A percentile compares a stretch with the other conserved stretches of the same genome.
Evolutionary conservation across 2,329 filamentous ascomycete species (phyloP).

Genomic region (Botrytis galanthina): DNA sequence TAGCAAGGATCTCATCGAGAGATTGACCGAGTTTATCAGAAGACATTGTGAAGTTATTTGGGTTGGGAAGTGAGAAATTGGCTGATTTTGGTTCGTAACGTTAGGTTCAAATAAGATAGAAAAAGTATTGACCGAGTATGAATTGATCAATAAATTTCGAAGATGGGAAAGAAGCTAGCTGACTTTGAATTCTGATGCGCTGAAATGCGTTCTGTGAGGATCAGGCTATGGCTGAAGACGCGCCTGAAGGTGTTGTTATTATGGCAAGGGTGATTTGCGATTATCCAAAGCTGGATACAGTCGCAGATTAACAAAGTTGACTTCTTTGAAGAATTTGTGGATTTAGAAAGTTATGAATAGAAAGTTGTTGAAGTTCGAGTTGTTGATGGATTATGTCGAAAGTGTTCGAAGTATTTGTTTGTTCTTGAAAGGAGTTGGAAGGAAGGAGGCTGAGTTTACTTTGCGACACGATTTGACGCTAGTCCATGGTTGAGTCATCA

Average conservation of each 20-base stretch:
- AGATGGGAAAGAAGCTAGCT: conserved; percentile 32
- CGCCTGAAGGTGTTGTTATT: conserved; percentile 13
- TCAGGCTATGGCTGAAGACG: conserved; percentile 27
- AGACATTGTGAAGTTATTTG: conserved; percentile 63
- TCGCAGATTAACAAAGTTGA: conserved; percentile 1
- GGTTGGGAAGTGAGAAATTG: conserved; percentile 29
- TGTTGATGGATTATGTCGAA: conserved; percentile 21
- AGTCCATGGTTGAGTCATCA: conserved; percentile 3
- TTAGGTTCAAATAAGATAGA: conserved; percentile 36
- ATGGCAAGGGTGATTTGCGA: conserved; percentile 32
- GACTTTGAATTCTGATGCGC: conserved; percentile 32
- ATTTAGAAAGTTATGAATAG: conserved; percentile 3
- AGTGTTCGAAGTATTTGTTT: conserved; percentile 27
- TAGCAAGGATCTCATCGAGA: conserved; percentile 93
- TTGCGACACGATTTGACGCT: conserved; percentile 5
- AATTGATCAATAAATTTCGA: conserved; percentile 28
- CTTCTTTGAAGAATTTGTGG: background rate
- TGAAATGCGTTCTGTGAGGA: conserved; percentile 29
- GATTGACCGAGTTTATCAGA: conserved; percentile 95
- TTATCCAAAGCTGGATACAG: conserved; percentile 33
- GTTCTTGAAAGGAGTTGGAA: conserved; percentile 15
- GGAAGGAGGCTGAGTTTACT: conserved; percentile 16
- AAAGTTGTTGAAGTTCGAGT: conserved; percentile 3
- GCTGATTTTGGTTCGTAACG: conserved; percentile 32
- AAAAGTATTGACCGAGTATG: conserved; percentile 29